Base-by-base conservation (phyloP, 2,329 filamentous ascomycete species). In the Xylariaceae sp. region DNA sequence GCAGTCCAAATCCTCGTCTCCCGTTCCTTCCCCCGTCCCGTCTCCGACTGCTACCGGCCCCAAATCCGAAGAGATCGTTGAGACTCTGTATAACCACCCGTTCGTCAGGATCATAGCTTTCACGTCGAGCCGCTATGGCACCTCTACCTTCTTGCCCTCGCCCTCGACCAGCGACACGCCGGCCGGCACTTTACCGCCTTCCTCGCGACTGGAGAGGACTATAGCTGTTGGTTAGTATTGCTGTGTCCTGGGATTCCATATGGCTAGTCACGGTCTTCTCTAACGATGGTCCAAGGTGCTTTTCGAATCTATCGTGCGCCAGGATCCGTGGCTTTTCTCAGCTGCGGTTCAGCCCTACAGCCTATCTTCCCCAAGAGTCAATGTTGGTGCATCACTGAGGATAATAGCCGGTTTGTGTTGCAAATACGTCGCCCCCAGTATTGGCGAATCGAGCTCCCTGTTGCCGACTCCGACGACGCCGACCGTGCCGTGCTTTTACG, bases 311-410 rank as follows among this genome's bases (percentile, higher is more conserved):
- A 97, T 72, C 87, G 89, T 68, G 88, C 94, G 39, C 89, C 89
- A 6, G 89, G 90, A 17, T 90, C 90, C 8, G 90, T 94, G 13
- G 89, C 90, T 10, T 97, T 96, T 69, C 80, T 97, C 8, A 93
- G 89, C 73, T 96, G 91, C 64, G 90, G 90, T 61, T 86, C 85
- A 57, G 87, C 92, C 13, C 81, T 96, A 15, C 90, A 94, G 68
- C 89, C 92, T 9, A 94, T 97, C 63, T 77, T 97, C 55, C 90
- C 90, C 23, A 90, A 90, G 72, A 95, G 91, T 60, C 92, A 96
- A 74, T 95, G 89, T 71, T 97, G 92, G 92, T 95, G 89, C 72
- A 88, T 97, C 37, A 90, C 95, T 72, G 88, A 90, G 59, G 82
- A 87, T 58, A 88, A 88, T 47, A 91, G 79, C 73, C 83, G 87